phyloP scores from a whole-genome alignment of 2,329 filamentous ascomycete species.

The Penicillium vulpinum region DNA sequence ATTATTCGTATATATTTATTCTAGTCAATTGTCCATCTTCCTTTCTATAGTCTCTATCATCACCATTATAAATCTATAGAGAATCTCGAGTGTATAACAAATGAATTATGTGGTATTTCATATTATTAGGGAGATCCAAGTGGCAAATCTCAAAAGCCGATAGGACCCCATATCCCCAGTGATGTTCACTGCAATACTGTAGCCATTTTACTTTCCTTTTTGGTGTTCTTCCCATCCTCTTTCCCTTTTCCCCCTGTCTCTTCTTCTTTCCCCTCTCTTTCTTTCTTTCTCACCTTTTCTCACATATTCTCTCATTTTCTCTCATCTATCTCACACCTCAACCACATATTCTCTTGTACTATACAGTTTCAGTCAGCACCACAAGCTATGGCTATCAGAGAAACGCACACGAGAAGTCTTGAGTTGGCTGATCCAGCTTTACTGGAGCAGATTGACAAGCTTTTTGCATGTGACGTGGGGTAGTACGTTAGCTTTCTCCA shows the following conservation, averaged over 20 bases:
- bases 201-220: too few relatives aligned
- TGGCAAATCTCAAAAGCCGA: too few relatives aligned
- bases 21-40: too few relatives aligned
- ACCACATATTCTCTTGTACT: not conserved
- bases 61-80: too few relatives aligned
- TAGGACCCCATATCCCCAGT: too few relatives aligned
- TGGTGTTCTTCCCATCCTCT: not conserved
- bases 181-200: too few relatives aligned
- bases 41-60: too few relatives aligned
- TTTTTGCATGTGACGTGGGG: slow-evolving; percentile 39
- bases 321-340: not conserved
- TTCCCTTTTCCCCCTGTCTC: not conserved
- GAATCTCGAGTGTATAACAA: too few relatives aligned
- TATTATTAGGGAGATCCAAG: too few relatives aligned
- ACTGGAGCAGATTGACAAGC: slow-evolving; percentile 39
- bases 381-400: not conserved
- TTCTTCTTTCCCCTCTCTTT: not conserved
- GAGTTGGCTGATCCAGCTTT: slow-evolving; percentile 20
- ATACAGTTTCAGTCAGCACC: not conserved
- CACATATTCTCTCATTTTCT: not conserved
- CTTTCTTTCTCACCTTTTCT: too few relatives aligned
- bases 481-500: slow-evolving; percentile 36
- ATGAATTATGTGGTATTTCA: too few relatives aligned
- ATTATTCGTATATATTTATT: too few relatives aligned
- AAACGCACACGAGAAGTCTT: not conserved